Base-by-base conservation (phyloP, 495 filamentous ascomycete genomes). In the Hypoxylon lienhwacheense region DNA sequence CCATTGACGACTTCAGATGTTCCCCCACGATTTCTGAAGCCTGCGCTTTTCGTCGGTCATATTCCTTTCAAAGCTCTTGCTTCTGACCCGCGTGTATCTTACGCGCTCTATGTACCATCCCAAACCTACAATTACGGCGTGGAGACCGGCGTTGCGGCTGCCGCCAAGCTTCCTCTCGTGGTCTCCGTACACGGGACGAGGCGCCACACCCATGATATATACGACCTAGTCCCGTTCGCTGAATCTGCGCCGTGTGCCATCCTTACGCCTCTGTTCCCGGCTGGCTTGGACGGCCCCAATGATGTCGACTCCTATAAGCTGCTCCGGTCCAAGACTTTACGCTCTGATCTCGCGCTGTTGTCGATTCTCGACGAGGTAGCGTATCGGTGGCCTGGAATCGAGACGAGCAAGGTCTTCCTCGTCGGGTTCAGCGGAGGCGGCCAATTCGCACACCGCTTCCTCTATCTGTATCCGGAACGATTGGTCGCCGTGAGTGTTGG, bases 351-450 rank as follows among this genome's bases (percentile, higher is more conserved):
- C 4, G 55, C 54, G 25, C 32, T 67, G 3, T 31, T 65, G 32
- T 48, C 48, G 4, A 66, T 68, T 14, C 24, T 63, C 28, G 64
- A 56, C 32, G 61, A 69, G 44, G 53, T 67, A 4, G 48, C 59
- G 17, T 7, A 3, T 1, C 44, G 55, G 5, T 66, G 52, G 55
- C 65, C 63, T 1, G 63, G 49, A 6, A 67, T 69, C 12, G 61
- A 53, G 1, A 67, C 66, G 0, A 34, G 48, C 4, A 66, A 64
- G 34, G 22, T 69, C 39, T 64, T 64, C 24, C 25, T 69, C 8
- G 53, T 51, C 42, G 66, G 66, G 1, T 69, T 66, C 31, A 61
- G 59, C 19, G 66, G 65, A 0, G 66, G 66, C 20, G 66, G 62
- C 7, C 65, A 69, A 42, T 69, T 69, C 47, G 43, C 51, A 0